phyloP scores from a whole-genome alignment of 225 moss, liverwort and hornwort genomes.

The Pseudoscleropodium purum region DNA sequence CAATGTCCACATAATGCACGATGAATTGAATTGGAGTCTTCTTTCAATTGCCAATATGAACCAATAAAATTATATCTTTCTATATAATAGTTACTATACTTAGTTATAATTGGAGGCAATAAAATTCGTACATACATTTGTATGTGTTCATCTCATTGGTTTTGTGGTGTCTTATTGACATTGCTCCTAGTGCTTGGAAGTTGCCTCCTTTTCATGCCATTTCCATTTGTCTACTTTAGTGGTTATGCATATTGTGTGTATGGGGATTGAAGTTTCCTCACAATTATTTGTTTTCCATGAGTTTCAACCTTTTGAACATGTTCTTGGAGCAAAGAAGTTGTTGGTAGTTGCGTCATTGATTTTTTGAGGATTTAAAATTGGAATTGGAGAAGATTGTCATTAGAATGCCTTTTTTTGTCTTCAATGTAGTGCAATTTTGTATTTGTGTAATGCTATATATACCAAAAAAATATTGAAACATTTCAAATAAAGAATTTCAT shows the following conservation, averaged over 20 bases:
- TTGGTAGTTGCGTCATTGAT: not conserved
- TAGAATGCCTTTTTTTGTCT: not conserved
- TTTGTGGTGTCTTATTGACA: not conserved
- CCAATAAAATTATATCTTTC: not conserved
- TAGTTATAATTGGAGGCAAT: not conserved
- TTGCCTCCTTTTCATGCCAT: not conserved
- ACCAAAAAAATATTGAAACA: not conserved
- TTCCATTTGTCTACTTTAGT: not conserved
- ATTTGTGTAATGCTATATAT: not conserved
- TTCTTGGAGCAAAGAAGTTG: not conserved
- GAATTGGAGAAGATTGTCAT: not conserved
- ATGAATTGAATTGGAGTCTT: not conserved
- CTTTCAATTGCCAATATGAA: not conserved
- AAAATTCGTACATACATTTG: not conserved
- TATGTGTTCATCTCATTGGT: not conserved
- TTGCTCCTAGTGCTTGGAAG: not conserved
- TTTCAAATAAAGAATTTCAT: not conserved
- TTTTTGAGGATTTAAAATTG: not conserved
- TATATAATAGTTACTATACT: not conserved
- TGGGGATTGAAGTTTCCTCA: not conserved
- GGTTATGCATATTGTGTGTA: not conserved
- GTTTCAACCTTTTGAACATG: not conserved
- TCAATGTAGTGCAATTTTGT: not conserved
- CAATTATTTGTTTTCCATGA: not conserved
- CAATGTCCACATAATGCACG: not conserved